Percentiles rank a stretch among this genome's conserved stretches.
Conservation (phyloP, 2,329 filamentous ascomycete species). For the Tolypocladium tundrense region DNA sequence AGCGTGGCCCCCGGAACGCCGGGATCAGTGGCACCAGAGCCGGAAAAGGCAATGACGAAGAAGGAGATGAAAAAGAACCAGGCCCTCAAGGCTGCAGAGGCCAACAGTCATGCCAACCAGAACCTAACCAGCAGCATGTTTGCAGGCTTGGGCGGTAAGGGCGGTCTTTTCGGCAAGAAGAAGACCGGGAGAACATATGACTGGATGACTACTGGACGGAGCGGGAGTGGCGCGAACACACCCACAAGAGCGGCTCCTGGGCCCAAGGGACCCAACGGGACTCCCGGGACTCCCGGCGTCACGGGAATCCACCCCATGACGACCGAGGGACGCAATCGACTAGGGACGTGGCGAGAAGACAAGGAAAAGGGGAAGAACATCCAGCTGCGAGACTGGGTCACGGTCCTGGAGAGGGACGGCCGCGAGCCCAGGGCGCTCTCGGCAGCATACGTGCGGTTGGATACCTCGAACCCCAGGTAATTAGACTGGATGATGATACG, state of each 20-base stretch:
- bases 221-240: constrained; percentile 44
- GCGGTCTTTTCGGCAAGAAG: constrained; percentile 46
- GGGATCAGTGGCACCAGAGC: constrained; percentile 51
- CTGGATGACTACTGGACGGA: constrained; percentile 53
- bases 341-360: constrained; percentile 72
- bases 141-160: constrained; percentile 51
- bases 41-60: constrained; percentile 66
- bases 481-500: not conserved
- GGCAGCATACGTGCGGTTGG: constrained; percentile 42
- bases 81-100: constrained; percentile 67
- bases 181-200: constrained; percentile 59
- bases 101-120: constrained; percentile 68
- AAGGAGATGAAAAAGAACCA: constrained; percentile 73
- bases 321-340: constrained; percentile 47
- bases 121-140: constrained; percentile 76
- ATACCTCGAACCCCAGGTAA: constrained; percentile 35
- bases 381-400: constrained; percentile 74
- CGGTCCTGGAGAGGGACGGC: constrained; percentile 70
- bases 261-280: constrained; percentile 21
- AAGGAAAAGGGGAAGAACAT: constrained; percentile 66
- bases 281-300: constrained; percentile 16
- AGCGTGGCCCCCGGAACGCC: constrained; percentile 51
- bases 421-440: constrained; percentile 54
- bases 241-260: constrained; percentile 28
- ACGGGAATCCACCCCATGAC: constrained; percentile 34